Evolutionary conservation across 208 protist genomes (phyloP).

Genomic region (Tetramitus jugosus): DNA sequence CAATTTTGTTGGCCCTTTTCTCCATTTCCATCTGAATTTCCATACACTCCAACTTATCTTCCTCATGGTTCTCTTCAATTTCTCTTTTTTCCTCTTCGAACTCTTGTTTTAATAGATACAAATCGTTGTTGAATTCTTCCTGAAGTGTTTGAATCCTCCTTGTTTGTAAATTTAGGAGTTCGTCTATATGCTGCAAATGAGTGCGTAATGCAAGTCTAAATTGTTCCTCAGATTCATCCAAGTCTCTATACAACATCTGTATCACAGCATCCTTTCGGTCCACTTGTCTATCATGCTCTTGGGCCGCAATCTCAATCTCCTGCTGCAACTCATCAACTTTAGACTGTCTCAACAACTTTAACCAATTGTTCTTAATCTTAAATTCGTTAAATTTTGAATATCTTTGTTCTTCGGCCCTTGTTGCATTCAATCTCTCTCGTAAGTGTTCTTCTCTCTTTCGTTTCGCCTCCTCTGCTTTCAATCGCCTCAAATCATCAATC

Average conservation of each 20-base stretch:
- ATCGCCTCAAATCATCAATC: conserved; percentile 28
- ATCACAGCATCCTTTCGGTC: conserved; percentile 84
- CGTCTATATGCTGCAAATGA: conserved; percentile 73
- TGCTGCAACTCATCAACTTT: conserved; percentile 79
- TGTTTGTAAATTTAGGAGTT: conserved; percentile 73
- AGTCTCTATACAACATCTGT: conserved; percentile 65
- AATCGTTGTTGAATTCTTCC: conserved; percentile 72
- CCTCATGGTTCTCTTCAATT: conserved; percentile 61
- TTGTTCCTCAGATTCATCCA: conserved; percentile 84
- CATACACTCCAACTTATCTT: conserved; percentile 67
- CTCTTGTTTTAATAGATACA: conserved; percentile 71
- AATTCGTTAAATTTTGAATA: conserved; percentile 44
- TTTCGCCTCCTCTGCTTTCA: conserved; percentile 57
- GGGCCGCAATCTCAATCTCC: conserved; percentile 70
- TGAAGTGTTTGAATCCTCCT: conserved; percentile 63
- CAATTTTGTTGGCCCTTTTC: conserved; percentile 60
- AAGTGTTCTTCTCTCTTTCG: conserved; percentile 59
- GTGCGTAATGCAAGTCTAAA: conserved; percentile 70
- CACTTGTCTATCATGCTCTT: conserved; percentile 74
- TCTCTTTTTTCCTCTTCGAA: conserved; percentile 77
- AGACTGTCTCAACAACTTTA: conserved; percentile 66
- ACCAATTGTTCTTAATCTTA: conserved; percentile 70
- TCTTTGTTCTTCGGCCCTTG: conserved; percentile 64
- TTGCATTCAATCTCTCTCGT: conserved; percentile 54
- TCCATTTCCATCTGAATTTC: conserved; percentile 38